Evolutionary conservation across 2,329 filamentous ascomycete genomes (phyloP).

Genomic region (Cladorrhinum sp.): DNA sequence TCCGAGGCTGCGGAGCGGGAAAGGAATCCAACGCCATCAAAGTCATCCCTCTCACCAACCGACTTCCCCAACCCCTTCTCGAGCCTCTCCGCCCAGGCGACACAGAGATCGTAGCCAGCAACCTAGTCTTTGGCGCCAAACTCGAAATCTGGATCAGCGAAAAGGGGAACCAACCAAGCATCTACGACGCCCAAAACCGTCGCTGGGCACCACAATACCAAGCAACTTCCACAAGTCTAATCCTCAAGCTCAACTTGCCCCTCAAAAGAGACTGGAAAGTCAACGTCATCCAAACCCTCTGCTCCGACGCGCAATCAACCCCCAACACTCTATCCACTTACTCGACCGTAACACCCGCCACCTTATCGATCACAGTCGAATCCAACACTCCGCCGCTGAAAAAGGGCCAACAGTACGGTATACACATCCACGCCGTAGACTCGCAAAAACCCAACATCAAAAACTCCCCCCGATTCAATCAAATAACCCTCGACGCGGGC

Average conservation of each 20-base stretch:
- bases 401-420: not conserved
- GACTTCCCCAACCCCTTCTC: not conserved
- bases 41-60: not conserved
- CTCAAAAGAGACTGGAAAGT: not conserved
- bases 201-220: not conserved
- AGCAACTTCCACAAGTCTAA: not conserved
- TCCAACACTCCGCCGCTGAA: not conserved
- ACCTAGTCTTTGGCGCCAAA: not conserved
- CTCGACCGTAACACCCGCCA: not conserved
- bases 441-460: not conserved
- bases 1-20: not conserved
- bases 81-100: not conserved
- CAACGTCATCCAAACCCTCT: not conserved
- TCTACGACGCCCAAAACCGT: not conserved
- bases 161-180: not conserved
- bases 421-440: not conserved
- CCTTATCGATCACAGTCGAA: not conserved
- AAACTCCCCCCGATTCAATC: not conserved
- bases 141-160: not conserved
- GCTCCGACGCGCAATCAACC: not conserved
- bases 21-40: not conserved
- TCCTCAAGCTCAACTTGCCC: not conserved
- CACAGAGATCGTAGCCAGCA: not conserved
- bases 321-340: not conserved
- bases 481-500: not conserved